A percentile compares a stretch with the other conserved stretches of the same genome.
Evolutionary conservation across 2,329 filamentous ascomycete genomes (phyloP).

Genomic region (Paraphoma sp.): DNA sequence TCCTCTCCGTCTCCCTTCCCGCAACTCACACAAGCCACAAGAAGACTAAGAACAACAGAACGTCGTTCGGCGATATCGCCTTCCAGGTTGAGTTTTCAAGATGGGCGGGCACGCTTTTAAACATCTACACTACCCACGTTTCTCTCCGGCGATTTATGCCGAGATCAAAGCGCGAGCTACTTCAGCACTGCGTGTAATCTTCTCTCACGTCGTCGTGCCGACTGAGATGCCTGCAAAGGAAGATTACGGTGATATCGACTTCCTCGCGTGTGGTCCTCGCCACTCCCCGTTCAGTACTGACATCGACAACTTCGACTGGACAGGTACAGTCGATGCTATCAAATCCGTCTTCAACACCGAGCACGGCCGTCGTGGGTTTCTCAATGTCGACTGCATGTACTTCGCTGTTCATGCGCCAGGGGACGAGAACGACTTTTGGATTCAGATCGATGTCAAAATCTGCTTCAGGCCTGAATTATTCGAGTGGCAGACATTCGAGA

Average conservation of each 20-base stretch:
- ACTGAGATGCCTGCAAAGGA: conserved; percentile 32
- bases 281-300: conserved; percentile 2
- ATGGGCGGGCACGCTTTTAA: conserved; percentile 38
- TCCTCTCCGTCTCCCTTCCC: no score
- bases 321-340: conserved; percentile 13
- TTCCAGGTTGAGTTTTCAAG: background rate
- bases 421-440: conserved; percentile 13
- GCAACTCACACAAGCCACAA: background rate
- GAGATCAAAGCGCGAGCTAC: conserved; percentile 18
- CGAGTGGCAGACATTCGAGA: conserved; percentile 28
- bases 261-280: conserved; percentile 20
- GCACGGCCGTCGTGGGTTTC: conserved; percentile 23
- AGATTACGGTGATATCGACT: conserved; percentile 33
- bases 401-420: conserved; percentile 24
- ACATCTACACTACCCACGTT: conserved; percentile 29
- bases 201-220: conserved; percentile 31
- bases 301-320: conserved; percentile 16
- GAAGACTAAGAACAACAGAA: background rate
- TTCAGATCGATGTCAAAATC: conserved; percentile 37
- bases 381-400: conserved; percentile 27
- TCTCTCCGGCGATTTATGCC: conserved; percentile 23
- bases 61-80: background rate
- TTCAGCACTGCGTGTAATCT: conserved; percentile 20
- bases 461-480: conserved; percentile 24
- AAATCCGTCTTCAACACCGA: conserved; percentile 22